Evolutionary conservation across 2,329 filamentous ascomycete species (phyloP).

Genomic region (Metarhizium robertsii): DNA sequence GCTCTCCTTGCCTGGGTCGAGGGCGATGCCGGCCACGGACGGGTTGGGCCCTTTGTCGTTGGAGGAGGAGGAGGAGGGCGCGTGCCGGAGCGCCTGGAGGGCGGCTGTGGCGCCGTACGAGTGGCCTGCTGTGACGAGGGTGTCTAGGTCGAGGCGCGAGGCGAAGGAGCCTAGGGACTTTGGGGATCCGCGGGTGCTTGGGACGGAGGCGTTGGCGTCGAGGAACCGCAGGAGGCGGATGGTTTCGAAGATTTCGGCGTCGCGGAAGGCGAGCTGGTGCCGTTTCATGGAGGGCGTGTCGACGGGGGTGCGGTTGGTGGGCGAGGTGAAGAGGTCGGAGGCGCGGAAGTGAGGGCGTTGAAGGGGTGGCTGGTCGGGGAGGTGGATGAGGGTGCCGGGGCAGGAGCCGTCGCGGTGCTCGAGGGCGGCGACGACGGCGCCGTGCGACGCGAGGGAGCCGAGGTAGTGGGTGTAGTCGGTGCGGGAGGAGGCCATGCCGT

Average conservation of each 20-base stretch:
- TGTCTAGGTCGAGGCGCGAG: slow-evolving; percentile 40
- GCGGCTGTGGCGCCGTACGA: slow-evolving; percentile 58
- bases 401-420: slow-evolving; percentile 44
- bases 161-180: slow-evolving; percentile 38
- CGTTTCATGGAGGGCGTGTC: slow-evolving; percentile 29
- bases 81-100: slow-evolving; percentile 47
- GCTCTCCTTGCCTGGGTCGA: slow-evolving; percentile 58
- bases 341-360: slow-evolving; percentile 26
- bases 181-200: slow-evolving; percentile 40
- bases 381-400: slow-evolving; percentile 32
- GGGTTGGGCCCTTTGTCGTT: slow-evolving; percentile 10
- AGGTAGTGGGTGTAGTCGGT: slow-evolving; percentile 44
- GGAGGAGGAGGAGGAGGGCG: slow-evolving; percentile 14
- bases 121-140: slow-evolving; percentile 51
- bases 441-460: slow-evolving; percentile 39
- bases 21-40: slow-evolving; percentile 47
- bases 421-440: slow-evolving; percentile 37
- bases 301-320: slow-evolving; percentile 18
- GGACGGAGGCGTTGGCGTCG: slow-evolving; percentile 23
- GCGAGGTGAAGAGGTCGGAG: slow-evolving; percentile 18
- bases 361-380: slow-evolving; percentile 17
- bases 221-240: slow-evolving; percentile 31
- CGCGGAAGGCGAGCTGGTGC: slow-evolving; percentile 39
- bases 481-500: slow-evolving; percentile 39
- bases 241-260: slow-evolving; percentile 38